Evolutionary conservation across 2,329 filamentous ascomycete genomes (phyloP), one percentile per base, ranked within the genome.

Genomic region (Ceratocystis albifundus): DNA sequence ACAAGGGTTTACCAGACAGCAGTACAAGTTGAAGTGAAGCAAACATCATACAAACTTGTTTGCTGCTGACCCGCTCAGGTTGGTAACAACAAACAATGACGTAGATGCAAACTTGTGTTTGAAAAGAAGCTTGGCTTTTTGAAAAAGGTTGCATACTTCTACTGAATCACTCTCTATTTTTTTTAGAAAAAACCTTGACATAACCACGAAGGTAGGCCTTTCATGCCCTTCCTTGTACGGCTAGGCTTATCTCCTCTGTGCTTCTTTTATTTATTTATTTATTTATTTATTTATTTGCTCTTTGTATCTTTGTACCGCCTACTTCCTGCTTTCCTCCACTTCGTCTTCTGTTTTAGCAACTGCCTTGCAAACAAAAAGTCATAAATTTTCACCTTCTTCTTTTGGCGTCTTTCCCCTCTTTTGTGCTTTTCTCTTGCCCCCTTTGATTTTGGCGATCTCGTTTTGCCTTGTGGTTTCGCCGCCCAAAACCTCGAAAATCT

Each of bases 211-310:
- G 36, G 12, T 1, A 15, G 15, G 8, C 36, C 36, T 41, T 41
- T 12, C 36, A 41, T 41, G 36, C 36, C 36, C 36, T 41, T 41
- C 36, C 36, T 41, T 41, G 36, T 12, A 41, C 36, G 10, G 36
- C 36, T 41, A 41, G 36, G 36, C 36, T 41, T 41, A 41, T 41
- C 36, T 41, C 8, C 30, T 50, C 4, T 64, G 10, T 64, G 46
- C 25, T 57, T 41, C 10, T 57, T 65, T 65, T 55, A 17, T 48
- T 22, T 46, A 17, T 61, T 61, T 61, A 1, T 32, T 41, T 61
- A 15, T 44, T 36, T 32, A 25, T 62, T 28, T 45, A 22, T 44
- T 61, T 12, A 15, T 45, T 28, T 6, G n/a, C 5, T 25, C 32
- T 62, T 44, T 15, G 36, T 28, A 28, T 53, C 48, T 53, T 53